Evolutionary conservation across 441 rosid species (phyloP), one percentile per base, ranked within the genome.

Genomic region (Sinapis alba): DNA sequence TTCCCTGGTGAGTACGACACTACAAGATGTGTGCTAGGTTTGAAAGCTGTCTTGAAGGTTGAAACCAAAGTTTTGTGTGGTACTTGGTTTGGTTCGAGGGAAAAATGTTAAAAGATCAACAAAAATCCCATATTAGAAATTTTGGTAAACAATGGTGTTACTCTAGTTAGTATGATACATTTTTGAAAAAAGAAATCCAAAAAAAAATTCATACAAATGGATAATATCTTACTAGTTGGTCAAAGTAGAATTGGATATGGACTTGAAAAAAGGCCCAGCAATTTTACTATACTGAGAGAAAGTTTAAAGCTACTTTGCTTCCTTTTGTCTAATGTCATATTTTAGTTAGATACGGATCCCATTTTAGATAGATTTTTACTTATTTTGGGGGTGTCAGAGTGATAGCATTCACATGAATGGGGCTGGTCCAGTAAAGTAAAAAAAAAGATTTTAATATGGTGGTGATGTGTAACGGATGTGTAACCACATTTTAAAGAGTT

Each of bases 291-390:
- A 6, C 12, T 13, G 13, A 64, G 66, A 43, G 51, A 76, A 41
- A 18, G 34, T 47, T 77, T 18, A 47, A 71, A 70, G 32, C 53
- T 28, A 19, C 24, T 56, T 43, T 70, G 71, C 43, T 64, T 76
- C 62, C 66, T 50, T 12, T 47, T 47, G 36, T 21, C 16, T 19
- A 36, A 43, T 62, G 67, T 15, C 21, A 26, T 3, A 27, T 58
- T 7, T 47, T 50, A 16, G 56, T 47, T 50, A 16, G 56, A 50
- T 50, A 16, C 11, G 56, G 11, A 18, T 50, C 56, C 56, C 21
- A 7, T 18, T 47, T 47, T 47, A 47, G 54, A 50, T 50, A 50
- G 21, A 16, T 50, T 16, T 47, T 50, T 50, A 50, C 23, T 20
- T 12, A 20, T 62, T 24, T 34, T 36, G 19, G 19, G 23, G 51